These are phyloP conservation scores for Larix sibirica DNA, from an alignment of 83 land plant species.

Conservation along the genomic window DNA sequence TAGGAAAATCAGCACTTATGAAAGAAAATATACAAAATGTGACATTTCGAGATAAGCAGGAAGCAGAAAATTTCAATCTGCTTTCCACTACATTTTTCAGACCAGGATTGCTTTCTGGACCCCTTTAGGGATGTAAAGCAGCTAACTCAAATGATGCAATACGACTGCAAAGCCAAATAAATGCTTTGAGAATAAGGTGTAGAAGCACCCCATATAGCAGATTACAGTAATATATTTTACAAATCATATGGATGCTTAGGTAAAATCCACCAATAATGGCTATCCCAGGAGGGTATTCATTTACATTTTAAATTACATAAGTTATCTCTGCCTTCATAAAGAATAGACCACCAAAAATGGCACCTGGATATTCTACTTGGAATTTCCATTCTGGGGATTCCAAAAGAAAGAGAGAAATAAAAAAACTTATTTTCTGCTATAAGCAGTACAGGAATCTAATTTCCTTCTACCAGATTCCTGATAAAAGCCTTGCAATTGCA, in stretches of 20 bases:
- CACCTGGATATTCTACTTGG: neutral
- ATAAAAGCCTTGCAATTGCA: neutral
- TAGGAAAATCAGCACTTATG: neutral
- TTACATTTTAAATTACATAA: neutral
- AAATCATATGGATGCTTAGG: neutral
- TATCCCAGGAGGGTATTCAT: neutral
- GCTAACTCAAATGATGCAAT: neutral
- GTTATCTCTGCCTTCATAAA: neutral
- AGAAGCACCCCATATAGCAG: neutral
- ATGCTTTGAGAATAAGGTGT: neutral
- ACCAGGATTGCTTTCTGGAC: neutral
- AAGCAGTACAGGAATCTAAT: neutral
- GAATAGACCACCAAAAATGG: neutral
- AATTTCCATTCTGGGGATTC: neutral
- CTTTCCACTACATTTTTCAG: neutral
- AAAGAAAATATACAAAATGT: neutral
- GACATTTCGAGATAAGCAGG: neutral
- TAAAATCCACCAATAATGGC: neutral
- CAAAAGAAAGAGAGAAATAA: neutral
- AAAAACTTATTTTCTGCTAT: neutral
- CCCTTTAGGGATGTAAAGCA: neutral
- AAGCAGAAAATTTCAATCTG: neutral
- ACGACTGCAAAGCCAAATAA: neutral
- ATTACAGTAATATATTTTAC: neutral
- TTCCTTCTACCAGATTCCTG: slow-evolving; percentile 1